phyloP scores from a whole-genome alignment of 23 red algal species.

The Gracilariopsis chorda region DNA sequence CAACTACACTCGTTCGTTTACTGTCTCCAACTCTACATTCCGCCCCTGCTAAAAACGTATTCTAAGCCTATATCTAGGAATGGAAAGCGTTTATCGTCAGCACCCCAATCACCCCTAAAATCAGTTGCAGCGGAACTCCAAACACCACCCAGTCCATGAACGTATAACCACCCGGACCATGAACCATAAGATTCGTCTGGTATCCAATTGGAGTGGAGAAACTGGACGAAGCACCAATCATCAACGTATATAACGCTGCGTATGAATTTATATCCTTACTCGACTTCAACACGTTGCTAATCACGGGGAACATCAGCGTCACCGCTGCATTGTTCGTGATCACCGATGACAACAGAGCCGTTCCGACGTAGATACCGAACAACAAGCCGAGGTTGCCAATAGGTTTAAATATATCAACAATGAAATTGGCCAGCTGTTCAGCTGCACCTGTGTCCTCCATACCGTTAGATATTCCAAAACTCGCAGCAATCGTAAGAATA shows the following conservation, averaged over 20 bases:
- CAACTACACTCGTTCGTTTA: too few relatives aligned
- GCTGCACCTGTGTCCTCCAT: constrained; percentile 80
- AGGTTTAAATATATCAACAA: constrained; percentile 68
- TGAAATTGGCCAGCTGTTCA: constrained; percentile 66
- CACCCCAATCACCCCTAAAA: constrained; percentile 53
- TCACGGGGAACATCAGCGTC: constrained; percentile 82
- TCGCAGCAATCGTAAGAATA: constrained; percentile 79
- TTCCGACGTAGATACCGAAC: constrained; percentile 93
- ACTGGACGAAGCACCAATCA: constrained; percentile 71
- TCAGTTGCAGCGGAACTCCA: constrained; percentile 76
- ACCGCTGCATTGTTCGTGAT: constrained; percentile 94
- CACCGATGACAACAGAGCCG: constrained; percentile 68
- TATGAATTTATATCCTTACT: neutral
- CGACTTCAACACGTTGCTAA: constrained; percentile 54
- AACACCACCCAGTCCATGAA: constrained; percentile 90
- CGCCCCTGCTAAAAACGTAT: too few relatives aligned
- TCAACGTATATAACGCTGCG: constrained; percentile 67
- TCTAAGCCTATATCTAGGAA: neutral
- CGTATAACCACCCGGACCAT: constrained; percentile 86
- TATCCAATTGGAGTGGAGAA: constrained; percentile 91
- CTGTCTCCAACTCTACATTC: too few relatives aligned
- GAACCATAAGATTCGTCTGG: constrained; percentile 94
- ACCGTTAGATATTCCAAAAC: constrained; percentile 79
- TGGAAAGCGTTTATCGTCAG: constrained; percentile 50
- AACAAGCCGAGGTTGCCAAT: constrained; percentile 72